These are phyloP conservation scores for Cardamine chenopodiifolia DNA, from an alignment of 345 rosid genomes.

Conservation along the genomic window DNA sequence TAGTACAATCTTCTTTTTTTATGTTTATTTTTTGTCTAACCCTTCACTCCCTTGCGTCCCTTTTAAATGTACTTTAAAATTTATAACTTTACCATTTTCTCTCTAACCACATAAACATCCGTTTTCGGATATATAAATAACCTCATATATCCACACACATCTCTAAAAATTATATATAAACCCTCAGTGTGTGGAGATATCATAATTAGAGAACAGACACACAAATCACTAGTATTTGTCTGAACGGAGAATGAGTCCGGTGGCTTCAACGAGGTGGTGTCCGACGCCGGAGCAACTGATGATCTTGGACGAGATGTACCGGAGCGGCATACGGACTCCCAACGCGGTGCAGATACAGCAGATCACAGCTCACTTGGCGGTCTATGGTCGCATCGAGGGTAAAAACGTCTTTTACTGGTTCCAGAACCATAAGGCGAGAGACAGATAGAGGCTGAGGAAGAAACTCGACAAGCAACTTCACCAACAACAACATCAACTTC, in stretches of 20 bases:
- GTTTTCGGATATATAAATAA: conserved; percentile 34
- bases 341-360: conserved; percentile 83
- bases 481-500: conserved; percentile 53
- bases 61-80: conserved; percentile 37
- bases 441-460: conserved; percentile 77
- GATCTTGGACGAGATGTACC: conserved; percentile 87
- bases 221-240: neutral
- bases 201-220: neutral
- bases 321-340: conserved; percentile 79
- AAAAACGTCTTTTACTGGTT: conserved; percentile 98
- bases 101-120: conserved; percentile 24
- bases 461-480: conserved; percentile 75
- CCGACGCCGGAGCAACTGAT: conserved; percentile 95
- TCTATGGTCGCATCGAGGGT: conserved; percentile 83
- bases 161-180: neutral
- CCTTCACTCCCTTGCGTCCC: conserved; percentile 40
- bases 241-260: conserved; percentile 57
- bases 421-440: conserved; percentile 97
- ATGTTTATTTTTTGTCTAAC: conserved; percentile 45
- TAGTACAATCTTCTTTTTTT: conserved; percentile 40
- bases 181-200: conserved; percentile 6
- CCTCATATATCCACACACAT: conserved; percentile 27
- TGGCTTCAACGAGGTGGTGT: conserved; percentile 86
- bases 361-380: conserved; percentile 77
- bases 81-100: conserved; percentile 6